Base-by-base conservation (phyloP, 768 basidiomycete genomes). In the Trametes elegans region DNA sequence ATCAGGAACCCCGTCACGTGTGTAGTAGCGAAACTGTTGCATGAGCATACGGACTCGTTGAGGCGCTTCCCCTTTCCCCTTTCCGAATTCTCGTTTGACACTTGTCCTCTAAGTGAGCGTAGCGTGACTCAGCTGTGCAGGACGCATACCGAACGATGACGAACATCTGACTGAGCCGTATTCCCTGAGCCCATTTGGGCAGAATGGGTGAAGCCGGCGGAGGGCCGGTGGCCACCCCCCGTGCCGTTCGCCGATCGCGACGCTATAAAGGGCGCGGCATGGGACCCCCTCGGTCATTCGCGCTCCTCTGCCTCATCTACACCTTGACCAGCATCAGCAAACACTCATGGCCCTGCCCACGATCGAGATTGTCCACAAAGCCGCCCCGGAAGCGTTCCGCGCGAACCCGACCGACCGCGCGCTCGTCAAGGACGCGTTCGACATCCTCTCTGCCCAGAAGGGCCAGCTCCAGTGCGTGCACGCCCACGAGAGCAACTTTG, bases 321-420 rank as follows among this genome's bases (percentile, higher is more conserved):
- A 18, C 14, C 11, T 18, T 13, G 5, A 26, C 18, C 19, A 26
- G 14, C 18, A 44, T 31, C 53, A 27, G 18, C 45, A 24, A 36
- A 27, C 38, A 34, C 10, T 14, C 13, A 57, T 57, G 55, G 27
- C 48, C 19, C 19, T 59, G 16, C 61, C 61, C 19, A 57, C 55
- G 36, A 39, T 62, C 18, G 61, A 62, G 49, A 34, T 62, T 24
- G 61, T 53, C 4, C 42, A 32, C 27, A 48, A 49, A 38, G 38
- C 43, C 11, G 60, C 61, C 11, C 50, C 45, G 3, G 60, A 64
- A 13, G 58, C 58, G 13, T 62, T 55, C 51, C 40, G 34, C 10
- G 49, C 55, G 6, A 53, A 55, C 49, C 57, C 50, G 7, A 51
- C 47, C 54, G 57, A 62, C 19, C 14, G 26, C 16, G 47, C 38